Conservation (phyloP, 345 rosid genomes). For the Arabidopsis suecica region DNA sequence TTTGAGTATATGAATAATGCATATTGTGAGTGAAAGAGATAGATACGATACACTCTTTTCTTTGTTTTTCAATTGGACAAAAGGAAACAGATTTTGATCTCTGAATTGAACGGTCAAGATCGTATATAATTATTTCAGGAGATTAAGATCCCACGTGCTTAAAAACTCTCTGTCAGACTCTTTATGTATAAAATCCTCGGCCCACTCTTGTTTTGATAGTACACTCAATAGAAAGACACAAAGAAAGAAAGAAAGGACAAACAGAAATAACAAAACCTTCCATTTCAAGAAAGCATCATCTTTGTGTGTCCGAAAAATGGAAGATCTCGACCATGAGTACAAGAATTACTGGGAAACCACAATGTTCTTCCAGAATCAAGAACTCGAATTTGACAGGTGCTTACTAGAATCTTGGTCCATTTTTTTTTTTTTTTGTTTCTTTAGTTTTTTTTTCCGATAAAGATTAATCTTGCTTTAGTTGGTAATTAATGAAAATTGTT, state of each 20-base stretch:
- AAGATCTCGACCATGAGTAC: conserved; percentile 52
- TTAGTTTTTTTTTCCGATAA: background rate
- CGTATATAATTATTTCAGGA: conserved; percentile 14
- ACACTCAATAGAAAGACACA: conserved; percentile 32
- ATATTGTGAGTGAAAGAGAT: conserved; percentile 20
- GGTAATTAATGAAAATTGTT: conserved; percentile 1
- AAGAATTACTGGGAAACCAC: conserved; percentile 74
- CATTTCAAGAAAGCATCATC: conserved; percentile 42
- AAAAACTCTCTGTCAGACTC: conserved; percentile 24
- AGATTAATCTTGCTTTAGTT: background rate
- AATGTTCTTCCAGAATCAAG: conserved; percentile 67
- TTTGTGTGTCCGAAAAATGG: conserved; percentile 40
- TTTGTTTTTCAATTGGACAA: background rate
- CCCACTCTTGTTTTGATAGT: conserved; percentile 33
- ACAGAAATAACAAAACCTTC: conserved; percentile 29
- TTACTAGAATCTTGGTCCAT: background rate
- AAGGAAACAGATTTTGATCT: conserved; percentile 18
- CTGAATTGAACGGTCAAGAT: conserved; percentile 40
- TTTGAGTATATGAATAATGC: background rate
- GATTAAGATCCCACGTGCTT: conserved; percentile 41
- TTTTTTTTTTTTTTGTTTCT: background rate
- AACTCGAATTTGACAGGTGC: conserved; percentile 55
- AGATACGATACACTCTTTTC: background rate
- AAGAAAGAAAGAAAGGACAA: background rate
- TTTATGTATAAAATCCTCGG: conserved; percentile 42